Evolutionary conservation across 1,284 basidiomycete genomes (phyloP).

Genomic region (Trichosporon inkin): DNA sequence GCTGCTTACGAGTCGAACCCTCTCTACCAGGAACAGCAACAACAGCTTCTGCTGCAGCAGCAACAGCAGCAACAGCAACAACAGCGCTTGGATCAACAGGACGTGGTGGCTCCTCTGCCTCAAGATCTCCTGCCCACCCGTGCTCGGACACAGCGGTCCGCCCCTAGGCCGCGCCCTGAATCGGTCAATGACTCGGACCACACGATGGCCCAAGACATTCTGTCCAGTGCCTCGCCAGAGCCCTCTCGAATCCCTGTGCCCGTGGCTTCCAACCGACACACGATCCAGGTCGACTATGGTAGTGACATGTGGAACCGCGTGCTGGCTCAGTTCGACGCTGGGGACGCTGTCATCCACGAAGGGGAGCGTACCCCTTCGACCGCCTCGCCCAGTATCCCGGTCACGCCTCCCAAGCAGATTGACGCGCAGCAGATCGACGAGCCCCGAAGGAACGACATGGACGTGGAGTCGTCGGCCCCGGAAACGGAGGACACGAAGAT

Average conservation of each 20-base stretch:
- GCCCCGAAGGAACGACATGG: conserved; percentile 19
- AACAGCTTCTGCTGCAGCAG: not conserved
- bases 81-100: not conserved
- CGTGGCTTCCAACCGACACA: conserved; percentile 60
- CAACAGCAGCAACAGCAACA: conserved; percentile 4
- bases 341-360: not conserved
- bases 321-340: conserved; percentile 12
- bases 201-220: not conserved
- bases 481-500: not conserved
- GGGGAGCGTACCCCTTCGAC: not conserved
- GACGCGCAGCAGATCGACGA: conserved; percentile 13
- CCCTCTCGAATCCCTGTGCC: not conserved
- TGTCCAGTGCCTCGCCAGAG: not conserved
- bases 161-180: not conserved
- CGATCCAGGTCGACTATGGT: conserved; percentile 87
- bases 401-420: not conserved
- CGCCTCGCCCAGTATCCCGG: not conserved
- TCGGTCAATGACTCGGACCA: conserved; percentile 1
- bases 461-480: conserved; percentile 19
- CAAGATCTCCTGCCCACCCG: not conserved
- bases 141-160: not conserved
- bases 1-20: not conserved
- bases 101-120: not conserved
- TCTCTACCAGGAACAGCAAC: not conserved
- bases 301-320: conserved; percentile 30